Conservation (phyloP, 192 early-diverging fungal species). For the Backusella tarrabulga region DNA sequence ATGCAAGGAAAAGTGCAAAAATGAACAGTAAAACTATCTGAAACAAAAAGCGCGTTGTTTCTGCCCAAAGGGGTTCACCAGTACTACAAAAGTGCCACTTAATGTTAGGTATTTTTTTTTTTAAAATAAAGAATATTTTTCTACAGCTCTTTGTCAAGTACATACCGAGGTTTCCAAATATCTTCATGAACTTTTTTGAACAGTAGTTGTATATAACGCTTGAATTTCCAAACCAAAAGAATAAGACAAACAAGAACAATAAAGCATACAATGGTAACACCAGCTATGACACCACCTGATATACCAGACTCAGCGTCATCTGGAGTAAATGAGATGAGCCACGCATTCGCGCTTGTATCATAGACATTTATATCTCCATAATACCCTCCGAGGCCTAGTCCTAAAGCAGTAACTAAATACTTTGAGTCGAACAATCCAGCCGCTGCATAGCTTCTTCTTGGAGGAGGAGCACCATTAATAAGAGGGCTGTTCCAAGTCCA, state of each 20-base stretch:
- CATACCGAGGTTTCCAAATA: constrained; percentile 35
- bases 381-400: not conserved
- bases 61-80: constrained; percentile 37
- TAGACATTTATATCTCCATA: constrained; percentile 28
- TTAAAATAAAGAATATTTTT: not conserved
- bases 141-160: not conserved
- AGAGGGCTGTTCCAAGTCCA: constrained; percentile 18
- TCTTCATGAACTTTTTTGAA: constrained; percentile 26
- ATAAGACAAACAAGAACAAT: constrained; percentile 15
- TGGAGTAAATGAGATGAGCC: constrained; percentile 16
- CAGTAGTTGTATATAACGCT: constrained; percentile 20
- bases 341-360: constrained; percentile 1
- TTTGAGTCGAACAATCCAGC: constrained; percentile 15
- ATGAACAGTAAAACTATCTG: constrained; percentile 23
- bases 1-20: constrained; percentile 19
- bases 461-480: constrained; percentile 9
- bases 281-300: constrained; percentile 11
- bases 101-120: constrained; percentile 16
- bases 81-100: constrained; percentile 14
- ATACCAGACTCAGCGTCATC: not conserved
- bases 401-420: constrained; percentile 18
- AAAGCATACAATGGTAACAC: constrained; percentile 21
- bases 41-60: constrained; percentile 29
- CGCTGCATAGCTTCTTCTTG: constrained; percentile 15
- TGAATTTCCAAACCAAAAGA: constrained; percentile 21